phyloP scores from a whole-genome alignment of 768 basidiomycete species.

The Trametes coccinea region DNA sequence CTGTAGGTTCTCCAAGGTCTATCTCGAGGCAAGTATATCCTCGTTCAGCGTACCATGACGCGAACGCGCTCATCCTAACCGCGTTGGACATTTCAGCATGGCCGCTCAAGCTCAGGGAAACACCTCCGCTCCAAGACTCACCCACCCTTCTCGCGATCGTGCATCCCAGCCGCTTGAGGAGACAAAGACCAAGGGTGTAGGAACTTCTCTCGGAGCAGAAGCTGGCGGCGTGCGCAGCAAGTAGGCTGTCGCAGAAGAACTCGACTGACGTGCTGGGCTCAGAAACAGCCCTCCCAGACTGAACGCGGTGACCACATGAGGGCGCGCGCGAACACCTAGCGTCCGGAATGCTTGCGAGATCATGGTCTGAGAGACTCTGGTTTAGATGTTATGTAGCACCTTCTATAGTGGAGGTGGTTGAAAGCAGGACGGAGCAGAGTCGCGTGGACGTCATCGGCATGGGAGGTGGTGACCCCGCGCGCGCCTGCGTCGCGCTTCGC shows the following conservation, averaged over 20 bases:
- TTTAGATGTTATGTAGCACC: too few species aligned
- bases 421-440: too few species aligned
- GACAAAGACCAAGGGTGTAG: slow-evolving; percentile 55
- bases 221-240: slow-evolving; percentile 40
- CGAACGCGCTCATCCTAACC: slow-evolving; percentile 38
- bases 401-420: too few species aligned
- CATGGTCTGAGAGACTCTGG: neutral
- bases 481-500: too few species aligned
- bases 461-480: too few species aligned
- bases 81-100: neutral
- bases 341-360: neutral
- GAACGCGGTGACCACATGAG: slow-evolving; percentile 13
- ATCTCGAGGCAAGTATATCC: slow-evolving; percentile 52
- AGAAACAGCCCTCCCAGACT: slow-evolving; percentile 12
- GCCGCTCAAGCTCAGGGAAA: neutral
- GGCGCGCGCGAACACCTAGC: neutral
- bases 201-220: slow-evolving; percentile 46
- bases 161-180: slow-evolving; percentile 49
- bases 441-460: too few species aligned
- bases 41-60: slow-evolving; percentile 44
- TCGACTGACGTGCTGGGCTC: neutral
- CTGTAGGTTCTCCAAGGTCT: slow-evolving; percentile 37
- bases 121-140: neutral
- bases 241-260: slow-evolving; percentile 30
- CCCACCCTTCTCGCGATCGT: slow-evolving; percentile 41